These are phyloP conservation scores for Backusella circina DNA, from an alignment of 192 early-diverging fungal genomes.

Conservation along the genomic window DNA sequence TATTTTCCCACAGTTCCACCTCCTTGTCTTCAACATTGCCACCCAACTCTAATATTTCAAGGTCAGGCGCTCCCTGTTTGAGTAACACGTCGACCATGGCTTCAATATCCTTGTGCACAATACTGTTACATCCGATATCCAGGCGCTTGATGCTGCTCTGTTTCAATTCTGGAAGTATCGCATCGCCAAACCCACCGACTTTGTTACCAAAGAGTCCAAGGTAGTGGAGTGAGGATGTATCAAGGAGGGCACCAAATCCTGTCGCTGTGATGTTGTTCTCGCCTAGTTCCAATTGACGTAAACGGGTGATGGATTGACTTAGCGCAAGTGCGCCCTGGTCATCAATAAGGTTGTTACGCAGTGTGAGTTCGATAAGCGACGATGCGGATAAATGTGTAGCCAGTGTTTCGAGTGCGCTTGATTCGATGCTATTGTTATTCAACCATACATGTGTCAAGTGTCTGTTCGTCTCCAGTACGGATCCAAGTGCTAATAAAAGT, in stretches of 20 bases:
- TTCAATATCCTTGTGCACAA: slow-evolving; percentile 36
- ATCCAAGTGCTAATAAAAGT: slow-evolving; percentile 26
- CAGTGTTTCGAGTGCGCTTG: slow-evolving; percentile 26
- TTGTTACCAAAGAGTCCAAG: slow-evolving; percentile 45
- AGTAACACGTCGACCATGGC: slow-evolving; percentile 39
- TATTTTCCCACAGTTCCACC: slow-evolving; percentile 36
- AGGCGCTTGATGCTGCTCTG: slow-evolving; percentile 22
- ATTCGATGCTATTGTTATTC: slow-evolving; percentile 41
- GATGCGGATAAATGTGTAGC: slow-evolving; percentile 23
- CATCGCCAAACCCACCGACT: slow-evolving; percentile 32
- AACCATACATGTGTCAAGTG: slow-evolving; percentile 37
- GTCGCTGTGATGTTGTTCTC: slow-evolving; percentile 36
- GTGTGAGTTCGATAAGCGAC: slow-evolving; percentile 26
- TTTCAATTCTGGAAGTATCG: slow-evolving; percentile 10
- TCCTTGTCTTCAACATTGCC: slow-evolving; percentile 43
- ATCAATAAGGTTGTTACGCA: slow-evolving; percentile 42
- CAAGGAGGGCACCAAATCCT: slow-evolving; percentile 39
- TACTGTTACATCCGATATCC: slow-evolving; percentile 48
- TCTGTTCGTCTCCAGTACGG: slow-evolving; percentile 21
- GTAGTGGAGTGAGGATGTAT: slow-evolving; percentile 31
- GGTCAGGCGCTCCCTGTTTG: slow-evolving; percentile 29
- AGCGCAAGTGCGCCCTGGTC: slow-evolving; percentile 38
- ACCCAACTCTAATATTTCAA: slow-evolving; percentile 43
- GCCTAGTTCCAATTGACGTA: slow-evolving; percentile 36
- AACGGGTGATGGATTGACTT: slow-evolving; percentile 5